Conservation (phyloP, 2,329 filamentous ascomycete species). For the Elsinoe necatrix region DNA sequence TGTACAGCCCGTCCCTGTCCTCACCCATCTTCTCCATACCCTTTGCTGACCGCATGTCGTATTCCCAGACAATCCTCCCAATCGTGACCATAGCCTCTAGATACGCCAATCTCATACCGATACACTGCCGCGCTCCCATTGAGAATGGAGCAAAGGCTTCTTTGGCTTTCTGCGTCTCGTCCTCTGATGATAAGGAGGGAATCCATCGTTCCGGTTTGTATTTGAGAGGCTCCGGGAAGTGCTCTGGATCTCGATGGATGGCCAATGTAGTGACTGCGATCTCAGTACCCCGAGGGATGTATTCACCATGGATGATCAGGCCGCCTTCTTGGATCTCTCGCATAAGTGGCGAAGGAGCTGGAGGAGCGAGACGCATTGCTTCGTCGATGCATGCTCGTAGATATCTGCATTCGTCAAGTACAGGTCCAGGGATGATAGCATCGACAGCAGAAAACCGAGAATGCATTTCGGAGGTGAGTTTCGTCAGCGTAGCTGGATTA, state of each 20-base stretch:
- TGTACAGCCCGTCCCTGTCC: slow-evolving; percentile 52
- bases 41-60: slow-evolving; percentile 22
- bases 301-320: slow-evolving; percentile 16
- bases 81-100: slow-evolving; percentile 23
- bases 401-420: slow-evolving; percentile 16
- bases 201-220: slow-evolving; percentile 12
- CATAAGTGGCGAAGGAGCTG: slow-evolving; percentile 22
- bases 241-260: not conserved
- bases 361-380: slow-evolving; percentile 21
- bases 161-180: slow-evolving; percentile 30
- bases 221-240: not conserved
- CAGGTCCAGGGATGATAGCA: slow-evolving; percentile 1
- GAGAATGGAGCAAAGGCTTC: slow-evolving; percentile 68
- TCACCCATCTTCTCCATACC: slow-evolving; percentile 43
- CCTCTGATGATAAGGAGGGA: slow-evolving; percentile 16
- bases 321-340: slow-evolving; percentile 17
- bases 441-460: not conserved
- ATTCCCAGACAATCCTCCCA: slow-evolving; percentile 23
- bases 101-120: slow-evolving; percentile 48
- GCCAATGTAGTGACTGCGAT: slow-evolving; percentile 1
- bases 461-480: not conserved
- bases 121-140: slow-evolving; percentile 61
- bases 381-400: slow-evolving; percentile 19
- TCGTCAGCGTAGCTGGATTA: not conserved
- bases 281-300: not conserved